Evolutionary conservation across 2,329 filamentous ascomycete genomes (phyloP), one percentile per base, ranked within the genome.

Genomic region (Juglanconis juglandina): DNA sequence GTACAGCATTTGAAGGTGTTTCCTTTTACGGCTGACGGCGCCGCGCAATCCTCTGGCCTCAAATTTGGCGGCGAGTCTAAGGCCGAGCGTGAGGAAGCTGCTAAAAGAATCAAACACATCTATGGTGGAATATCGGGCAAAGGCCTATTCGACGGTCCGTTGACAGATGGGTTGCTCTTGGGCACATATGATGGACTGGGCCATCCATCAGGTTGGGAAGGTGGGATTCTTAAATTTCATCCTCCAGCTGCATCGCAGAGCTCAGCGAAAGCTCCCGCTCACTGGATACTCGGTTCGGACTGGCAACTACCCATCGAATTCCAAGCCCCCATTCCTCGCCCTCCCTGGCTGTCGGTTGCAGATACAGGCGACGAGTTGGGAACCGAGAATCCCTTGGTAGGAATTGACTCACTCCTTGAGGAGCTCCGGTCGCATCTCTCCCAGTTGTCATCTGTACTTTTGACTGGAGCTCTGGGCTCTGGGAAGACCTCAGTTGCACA

Each of bases 51-150:
- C 41, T 82, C 88, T 50, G 89, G 88, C 0, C 79, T 97, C 30
- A 92, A 87, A 67, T 96, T 98, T 70, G 94, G 94, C 4, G 91
- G 92, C 13, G 92, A 96, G 67, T 90, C 91, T 0, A 91, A 91
- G 67, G 84, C 89, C 5, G 91, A 95, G 66, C 87, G 88, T 56
- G 91, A 96, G 69, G 91, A 92, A 66, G 86, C 87, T 3, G 79
- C 85, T 13, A 88, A 89, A 68, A 85, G 85, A 48, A 87, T 96
- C 63, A 85, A 86, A 64, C 82, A 87, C 10, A 83, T 91, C 3
- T 95, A 95, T 66, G 84, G 86, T 24, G 81, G 79, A 35, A 82
- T 79, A 42, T 78, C 72, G 9, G 70, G 77, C 0, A 83, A 84
- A 30, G 86, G 89, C 1, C 73, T 98, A 17, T 77, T 98, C 1